Evolutionary conservation across 73 alveolate genomes (phyloP).

Genomic region (Tetrahymena elliotti): DNA sequence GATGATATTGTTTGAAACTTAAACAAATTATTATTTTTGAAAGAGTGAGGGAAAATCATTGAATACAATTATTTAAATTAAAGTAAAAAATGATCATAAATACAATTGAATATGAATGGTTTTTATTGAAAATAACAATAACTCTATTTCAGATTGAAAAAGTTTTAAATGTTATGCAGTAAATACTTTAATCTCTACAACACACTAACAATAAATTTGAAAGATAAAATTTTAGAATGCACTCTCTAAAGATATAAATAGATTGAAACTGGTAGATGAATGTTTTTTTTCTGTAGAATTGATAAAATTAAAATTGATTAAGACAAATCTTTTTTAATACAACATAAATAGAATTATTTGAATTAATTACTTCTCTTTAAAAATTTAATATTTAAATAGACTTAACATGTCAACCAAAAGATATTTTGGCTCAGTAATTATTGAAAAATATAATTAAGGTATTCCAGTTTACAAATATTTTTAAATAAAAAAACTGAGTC

Average conservation of each 20-base stretch:
- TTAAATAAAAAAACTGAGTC: background rate
- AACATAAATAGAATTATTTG: background rate
- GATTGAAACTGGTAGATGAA: background rate
- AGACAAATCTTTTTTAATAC: background rate
- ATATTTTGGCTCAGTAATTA: background rate
- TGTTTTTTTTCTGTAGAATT: background rate
- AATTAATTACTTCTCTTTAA: background rate
- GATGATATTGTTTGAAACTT: background rate
- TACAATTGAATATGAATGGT: background rate
- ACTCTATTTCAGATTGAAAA: background rate
- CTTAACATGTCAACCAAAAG: background rate
- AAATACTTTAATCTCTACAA: background rate
- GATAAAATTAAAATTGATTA: background rate
- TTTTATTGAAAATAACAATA: background rate
- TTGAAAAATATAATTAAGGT: background rate
- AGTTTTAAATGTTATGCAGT: background rate
- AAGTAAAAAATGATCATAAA: background rate
- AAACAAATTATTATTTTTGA: too few species aligned
- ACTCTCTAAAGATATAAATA: background rate
- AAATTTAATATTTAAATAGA: background rate
- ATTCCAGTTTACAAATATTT: background rate
- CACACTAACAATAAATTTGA: background rate
- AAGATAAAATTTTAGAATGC: background rate
- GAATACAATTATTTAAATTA: too few species aligned
- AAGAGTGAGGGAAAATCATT: too few species aligned